Conservation (phyloP, 371 early-diverging fungal genomes). For the Mortierella sp. region DNA sequence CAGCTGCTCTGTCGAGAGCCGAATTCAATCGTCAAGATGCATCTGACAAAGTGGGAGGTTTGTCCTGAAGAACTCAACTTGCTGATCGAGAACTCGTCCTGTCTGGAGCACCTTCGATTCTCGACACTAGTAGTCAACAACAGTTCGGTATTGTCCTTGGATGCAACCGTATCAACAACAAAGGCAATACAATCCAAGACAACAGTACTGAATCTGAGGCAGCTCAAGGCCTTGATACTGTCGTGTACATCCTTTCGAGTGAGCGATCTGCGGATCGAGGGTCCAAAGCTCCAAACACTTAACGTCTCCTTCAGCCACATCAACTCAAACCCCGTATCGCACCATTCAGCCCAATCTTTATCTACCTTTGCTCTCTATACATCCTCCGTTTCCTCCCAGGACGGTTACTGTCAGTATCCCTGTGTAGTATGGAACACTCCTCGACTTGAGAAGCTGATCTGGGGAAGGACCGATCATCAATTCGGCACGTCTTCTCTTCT, state of each 20-base stretch:
- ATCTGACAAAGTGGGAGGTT: conserved; percentile 33
- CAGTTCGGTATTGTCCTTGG: neutral
- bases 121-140: conserved; percentile 17
- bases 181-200: neutral
- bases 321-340: neutral
- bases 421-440: conserved; percentile 29
- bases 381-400: neutral
- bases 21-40: conserved; percentile 8
- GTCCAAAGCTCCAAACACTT: conserved; percentile 11
- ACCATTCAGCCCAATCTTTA: neutral
- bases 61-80: conserved; percentile 17
- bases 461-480: conserved; percentile 20
- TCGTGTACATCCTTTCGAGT: conserved; percentile 13
- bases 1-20: conserved; percentile 14
- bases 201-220: conserved; percentile 12
- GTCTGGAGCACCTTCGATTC: conserved; percentile 17
- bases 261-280: conserved; percentile 16
- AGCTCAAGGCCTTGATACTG: conserved; percentile 19
- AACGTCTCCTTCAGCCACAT: conserved; percentile 25
- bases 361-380: neutral
- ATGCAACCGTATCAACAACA: neutral
- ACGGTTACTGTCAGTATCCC: neutral
- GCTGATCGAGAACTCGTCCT: conserved; percentile 19
- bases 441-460: conserved; percentile 13
- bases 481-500: conserved; percentile 7